Percentiles rank a stretch among this genome's conserved stretches.
phyloP scores from a whole-genome alignment of 345 rosid species.

The Hibiscus syriacus region DNA sequence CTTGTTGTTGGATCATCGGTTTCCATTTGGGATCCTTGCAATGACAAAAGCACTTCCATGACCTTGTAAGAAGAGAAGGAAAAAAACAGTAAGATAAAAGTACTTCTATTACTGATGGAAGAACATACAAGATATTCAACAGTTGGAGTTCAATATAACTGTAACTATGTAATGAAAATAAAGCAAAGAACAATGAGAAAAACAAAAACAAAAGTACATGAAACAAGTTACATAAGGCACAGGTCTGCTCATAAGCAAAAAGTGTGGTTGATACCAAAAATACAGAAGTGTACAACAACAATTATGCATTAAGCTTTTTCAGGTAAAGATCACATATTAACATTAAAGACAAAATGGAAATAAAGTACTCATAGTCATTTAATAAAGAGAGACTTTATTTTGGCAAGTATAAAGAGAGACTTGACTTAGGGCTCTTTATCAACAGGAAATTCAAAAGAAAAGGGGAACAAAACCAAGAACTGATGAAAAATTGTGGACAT shows the following conservation, averaged over 20 bases:
- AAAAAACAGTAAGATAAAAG: background rate
- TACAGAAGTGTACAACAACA: background rate
- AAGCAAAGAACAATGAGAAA: background rate
- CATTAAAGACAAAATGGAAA: background rate
- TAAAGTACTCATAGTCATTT: no score
- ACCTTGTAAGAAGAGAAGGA: slow-evolving; percentile 40
- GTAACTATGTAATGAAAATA: background rate
- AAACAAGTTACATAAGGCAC: background rate
- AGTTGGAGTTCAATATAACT: background rate
- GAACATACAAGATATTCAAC: background rate
- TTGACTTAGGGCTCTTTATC: background rate
- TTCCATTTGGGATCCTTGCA: slow-evolving; percentile 98
- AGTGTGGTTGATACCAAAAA: no score
- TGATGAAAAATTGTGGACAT: background rate
- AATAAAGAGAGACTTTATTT: background rate
- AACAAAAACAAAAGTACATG: background rate
- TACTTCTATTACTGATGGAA: background rate
- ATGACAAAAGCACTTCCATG: slow-evolving; percentile 98
- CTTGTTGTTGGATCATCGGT: slow-evolving; percentile 97
- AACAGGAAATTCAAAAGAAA: background rate
- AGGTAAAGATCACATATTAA: background rate
- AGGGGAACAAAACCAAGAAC: background rate
- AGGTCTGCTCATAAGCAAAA: background rate
- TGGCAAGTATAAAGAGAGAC: background rate
- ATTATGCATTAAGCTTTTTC: background rate